These are phyloP conservation scores for Fragaria nilgerrensis DNA, from an alignment of 306 rosid genomes.

Conservation along the genomic window DNA sequence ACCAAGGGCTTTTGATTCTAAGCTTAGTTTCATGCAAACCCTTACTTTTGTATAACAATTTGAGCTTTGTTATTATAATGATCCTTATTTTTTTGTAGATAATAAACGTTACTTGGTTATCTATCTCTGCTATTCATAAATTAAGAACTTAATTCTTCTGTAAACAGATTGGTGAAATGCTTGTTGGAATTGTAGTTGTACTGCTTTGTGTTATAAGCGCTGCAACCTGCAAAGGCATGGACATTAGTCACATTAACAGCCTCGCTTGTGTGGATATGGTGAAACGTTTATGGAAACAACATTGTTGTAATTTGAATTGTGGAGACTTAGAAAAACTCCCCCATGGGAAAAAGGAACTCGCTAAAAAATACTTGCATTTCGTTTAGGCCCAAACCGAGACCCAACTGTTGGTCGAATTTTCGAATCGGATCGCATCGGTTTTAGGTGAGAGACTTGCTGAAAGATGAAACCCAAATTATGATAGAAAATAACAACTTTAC, in stretches of 20 bases:
- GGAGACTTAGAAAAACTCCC: not conserved
- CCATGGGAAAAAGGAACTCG: not conserved
- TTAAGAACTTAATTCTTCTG: not conserved
- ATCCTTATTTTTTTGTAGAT: not conserved
- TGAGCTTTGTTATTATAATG: not conserved
- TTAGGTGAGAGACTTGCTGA: no score
- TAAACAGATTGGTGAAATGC: not conserved
- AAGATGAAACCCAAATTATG: no score
- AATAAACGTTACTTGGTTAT: not conserved
- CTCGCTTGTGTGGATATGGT: not conserved
- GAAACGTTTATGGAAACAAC: not conserved
- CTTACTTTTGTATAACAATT: not conserved
- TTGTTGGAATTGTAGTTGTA: no score
- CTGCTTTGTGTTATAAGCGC: no score
- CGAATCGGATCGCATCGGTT: no score
- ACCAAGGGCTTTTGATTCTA: slow-evolving; percentile 74
- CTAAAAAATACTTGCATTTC: not conserved
- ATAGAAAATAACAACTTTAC: no score
- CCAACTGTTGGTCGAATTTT: no score
- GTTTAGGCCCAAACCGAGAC: no score
- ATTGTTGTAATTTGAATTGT: not conserved
- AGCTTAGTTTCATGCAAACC: not conserved
- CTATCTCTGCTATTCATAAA: not conserved
- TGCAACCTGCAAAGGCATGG: no score
- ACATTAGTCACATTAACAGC: not conserved